Conservation (phyloP, 345 rosid genomes). For the Arabis alpina region DNA sequence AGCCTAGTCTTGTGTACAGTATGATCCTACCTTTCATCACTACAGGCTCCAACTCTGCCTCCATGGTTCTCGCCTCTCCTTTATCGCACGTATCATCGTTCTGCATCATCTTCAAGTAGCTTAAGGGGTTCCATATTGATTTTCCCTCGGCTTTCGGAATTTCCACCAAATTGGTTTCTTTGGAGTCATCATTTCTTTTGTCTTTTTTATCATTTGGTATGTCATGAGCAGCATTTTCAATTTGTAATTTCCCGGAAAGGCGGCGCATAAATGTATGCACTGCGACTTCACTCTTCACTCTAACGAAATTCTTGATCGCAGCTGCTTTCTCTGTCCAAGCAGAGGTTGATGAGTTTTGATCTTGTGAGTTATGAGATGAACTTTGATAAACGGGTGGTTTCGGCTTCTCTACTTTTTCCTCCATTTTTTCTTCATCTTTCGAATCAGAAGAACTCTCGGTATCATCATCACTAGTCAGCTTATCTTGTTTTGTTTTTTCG, state of each 20-base stretch:
- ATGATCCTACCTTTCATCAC: conserved; percentile 69
- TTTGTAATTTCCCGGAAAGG: conserved; percentile 54
- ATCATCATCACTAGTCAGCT: conserved; percentile 30
- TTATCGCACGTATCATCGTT: conserved; percentile 47
- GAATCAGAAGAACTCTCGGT: conserved; percentile 29
- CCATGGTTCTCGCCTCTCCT: conserved; percentile 30
- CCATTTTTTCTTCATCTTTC: conserved; percentile 41
- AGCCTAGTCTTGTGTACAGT: conserved; percentile 74
- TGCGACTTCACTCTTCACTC: conserved; percentile 64
- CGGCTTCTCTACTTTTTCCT: conserved; percentile 39
- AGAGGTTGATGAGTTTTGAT: conserved; percentile 47
- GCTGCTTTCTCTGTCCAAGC: conserved; percentile 75
- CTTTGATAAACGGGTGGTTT: conserved; percentile 45
- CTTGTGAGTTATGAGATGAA: conserved; percentile 43
- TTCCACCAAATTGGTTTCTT: conserved; percentile 43
- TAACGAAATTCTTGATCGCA: conserved; percentile 67
- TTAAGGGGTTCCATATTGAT: conserved; percentile 71
- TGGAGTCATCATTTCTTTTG: conserved; percentile 39
- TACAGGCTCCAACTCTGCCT: conserved; percentile 48
- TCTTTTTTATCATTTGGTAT: conserved; percentile 30
- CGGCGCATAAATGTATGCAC: conserved; percentile 62
- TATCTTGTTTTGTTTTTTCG: conserved; percentile 2
- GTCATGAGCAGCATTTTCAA: conserved; percentile 34
- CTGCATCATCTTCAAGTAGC: conserved; percentile 54
- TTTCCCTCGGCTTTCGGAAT: conserved; percentile 50